These are phyloP conservation scores for Aspergillus quadrilineatus DNA, from an alignment of 2,329 filamentous ascomycete species.

Conservation along the genomic window DNA sequence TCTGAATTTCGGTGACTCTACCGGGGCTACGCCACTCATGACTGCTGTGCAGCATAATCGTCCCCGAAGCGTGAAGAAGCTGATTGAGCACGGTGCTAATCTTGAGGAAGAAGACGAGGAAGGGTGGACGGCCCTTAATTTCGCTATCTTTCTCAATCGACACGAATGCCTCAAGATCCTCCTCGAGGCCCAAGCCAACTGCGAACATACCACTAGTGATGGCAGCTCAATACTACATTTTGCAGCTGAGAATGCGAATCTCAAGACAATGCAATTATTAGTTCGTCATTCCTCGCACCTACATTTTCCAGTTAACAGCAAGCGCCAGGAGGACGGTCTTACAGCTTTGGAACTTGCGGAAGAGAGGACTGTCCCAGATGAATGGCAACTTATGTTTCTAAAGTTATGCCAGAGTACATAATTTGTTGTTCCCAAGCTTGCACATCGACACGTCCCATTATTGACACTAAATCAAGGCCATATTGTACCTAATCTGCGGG, in stretches of 20 bases:
- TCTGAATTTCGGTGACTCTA: neutral
- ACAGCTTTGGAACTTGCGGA: neutral
- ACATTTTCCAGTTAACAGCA: neutral
- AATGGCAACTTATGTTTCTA: neutral
- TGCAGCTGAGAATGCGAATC: neutral
- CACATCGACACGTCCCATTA: no score
- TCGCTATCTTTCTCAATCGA: neutral
- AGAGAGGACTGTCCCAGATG: neutral
- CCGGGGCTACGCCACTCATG: neutral
- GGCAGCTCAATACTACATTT: neutral
- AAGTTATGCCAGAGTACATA: neutral
- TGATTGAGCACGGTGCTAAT: neutral
- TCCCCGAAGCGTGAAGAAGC: neutral
- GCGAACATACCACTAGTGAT: neutral
- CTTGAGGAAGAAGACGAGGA: neutral
- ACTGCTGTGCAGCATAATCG: neutral
- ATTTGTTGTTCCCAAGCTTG: neutral
- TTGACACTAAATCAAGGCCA: no score
- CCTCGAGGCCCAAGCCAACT: neutral
- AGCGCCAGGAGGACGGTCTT: neutral
- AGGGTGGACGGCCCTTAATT: neutral
- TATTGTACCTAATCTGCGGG: no score
- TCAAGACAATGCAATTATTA: neutral
- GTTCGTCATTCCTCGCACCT: neutral
- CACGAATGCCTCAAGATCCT: neutral